Percentiles rank a stretch among this genome's conserved stretches.
These are phyloP conservation scores for Pyrenophora tritici-repentis DNA, from an alignment of 2,329 filamentous ascomycete genomes.

Conservation along the genomic window DNA sequence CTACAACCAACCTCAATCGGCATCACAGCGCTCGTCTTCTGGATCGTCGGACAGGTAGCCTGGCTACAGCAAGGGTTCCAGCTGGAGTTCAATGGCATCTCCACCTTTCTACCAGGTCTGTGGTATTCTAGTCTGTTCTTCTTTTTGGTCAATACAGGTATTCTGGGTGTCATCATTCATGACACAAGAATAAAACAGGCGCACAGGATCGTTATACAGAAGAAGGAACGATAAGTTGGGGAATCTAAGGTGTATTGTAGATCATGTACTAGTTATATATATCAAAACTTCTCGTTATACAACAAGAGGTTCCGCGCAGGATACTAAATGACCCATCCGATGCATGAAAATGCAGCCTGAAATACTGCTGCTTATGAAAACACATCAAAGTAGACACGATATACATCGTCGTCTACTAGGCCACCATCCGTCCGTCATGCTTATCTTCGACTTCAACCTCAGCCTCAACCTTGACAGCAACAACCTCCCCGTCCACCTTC, in stretches of 20 bases:
- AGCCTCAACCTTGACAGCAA: background rate
- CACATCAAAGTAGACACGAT: background rate
- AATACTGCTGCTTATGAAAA: too few relatives aligned
- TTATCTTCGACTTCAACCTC: background rate
- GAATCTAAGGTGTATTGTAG: too few relatives aligned
- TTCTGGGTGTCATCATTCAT: constrained; percentile 76
- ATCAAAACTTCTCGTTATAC: too few relatives aligned
- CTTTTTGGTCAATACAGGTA: constrained; percentile 85
- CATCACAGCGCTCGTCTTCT: constrained; percentile 67
- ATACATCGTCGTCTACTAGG: background rate
- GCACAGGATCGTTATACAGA: background rate
- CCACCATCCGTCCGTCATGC: background rate
- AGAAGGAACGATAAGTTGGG: background rate
- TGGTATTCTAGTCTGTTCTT: constrained; percentile 78
- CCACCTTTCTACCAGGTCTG: constrained; percentile 83
- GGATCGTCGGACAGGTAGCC: constrained; percentile 72
- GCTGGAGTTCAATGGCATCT: constrained; percentile 67
- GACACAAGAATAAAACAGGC: constrained; percentile 54
- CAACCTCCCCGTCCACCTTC: background rate
- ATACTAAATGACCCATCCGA: too few relatives aligned
- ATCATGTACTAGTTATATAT: too few relatives aligned
- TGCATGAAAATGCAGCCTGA: too few relatives aligned
- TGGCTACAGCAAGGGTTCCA: constrained; percentile 59
- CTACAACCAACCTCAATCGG: constrained; percentile 66
- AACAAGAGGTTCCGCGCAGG: too few relatives aligned